A percentile compares a stretch with the other conserved stretches of the same genome.
These are phyloP conservation scores for Coemansia sp. DNA, from an alignment of 192 early-diverging fungal species.

Conservation along the genomic window DNA sequence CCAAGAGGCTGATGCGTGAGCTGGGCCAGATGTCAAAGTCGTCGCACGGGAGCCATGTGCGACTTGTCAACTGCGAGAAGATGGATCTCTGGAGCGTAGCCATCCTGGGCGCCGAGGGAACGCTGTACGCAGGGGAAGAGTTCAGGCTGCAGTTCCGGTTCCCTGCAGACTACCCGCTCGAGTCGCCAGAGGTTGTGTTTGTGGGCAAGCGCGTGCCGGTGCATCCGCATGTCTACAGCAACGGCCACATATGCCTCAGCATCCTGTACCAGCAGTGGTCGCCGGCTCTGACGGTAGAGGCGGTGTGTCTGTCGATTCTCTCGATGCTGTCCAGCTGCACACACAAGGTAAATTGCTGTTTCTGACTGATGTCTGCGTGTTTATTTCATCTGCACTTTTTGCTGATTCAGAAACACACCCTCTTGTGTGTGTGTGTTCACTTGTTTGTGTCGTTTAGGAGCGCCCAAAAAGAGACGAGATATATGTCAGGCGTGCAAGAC, in stretches of 20 bases:
- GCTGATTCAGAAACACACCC: no score
- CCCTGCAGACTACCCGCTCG: conserved; percentile 69
- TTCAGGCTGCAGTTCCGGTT: conserved; percentile 67
- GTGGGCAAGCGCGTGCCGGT: conserved; percentile 59
- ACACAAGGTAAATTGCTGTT: conserved; percentile 63
- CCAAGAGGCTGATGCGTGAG: conserved; percentile 43
- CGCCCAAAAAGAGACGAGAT: conserved; percentile 18
- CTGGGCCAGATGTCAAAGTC: conserved; percentile 16
- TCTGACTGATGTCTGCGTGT: conserved; percentile 21
- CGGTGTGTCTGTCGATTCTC: conserved; percentile 86
- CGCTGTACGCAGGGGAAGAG: conserved; percentile 62
- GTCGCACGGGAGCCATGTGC: conserved; percentile 17
- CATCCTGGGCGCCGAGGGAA: conserved; percentile 66
- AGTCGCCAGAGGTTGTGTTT: conserved; percentile 74
- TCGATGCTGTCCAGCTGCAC: conserved; percentile 93
- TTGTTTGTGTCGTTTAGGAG: conserved; percentile 8
- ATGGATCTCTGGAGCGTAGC: conserved; percentile 60
- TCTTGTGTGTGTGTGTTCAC: not conserved
- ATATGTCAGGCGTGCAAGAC: conserved; percentile 15
- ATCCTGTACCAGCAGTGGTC: conserved; percentile 95
- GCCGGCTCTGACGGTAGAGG: conserved; percentile 83
- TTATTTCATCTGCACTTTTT: not conserved
- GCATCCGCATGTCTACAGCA: conserved; percentile 82
- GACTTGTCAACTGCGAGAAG: conserved; percentile 11
- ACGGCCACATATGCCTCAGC: conserved; percentile 95